Base-by-base conservation (phyloP, 257 asterid genomes). In the Scutellaria minor region DNA sequence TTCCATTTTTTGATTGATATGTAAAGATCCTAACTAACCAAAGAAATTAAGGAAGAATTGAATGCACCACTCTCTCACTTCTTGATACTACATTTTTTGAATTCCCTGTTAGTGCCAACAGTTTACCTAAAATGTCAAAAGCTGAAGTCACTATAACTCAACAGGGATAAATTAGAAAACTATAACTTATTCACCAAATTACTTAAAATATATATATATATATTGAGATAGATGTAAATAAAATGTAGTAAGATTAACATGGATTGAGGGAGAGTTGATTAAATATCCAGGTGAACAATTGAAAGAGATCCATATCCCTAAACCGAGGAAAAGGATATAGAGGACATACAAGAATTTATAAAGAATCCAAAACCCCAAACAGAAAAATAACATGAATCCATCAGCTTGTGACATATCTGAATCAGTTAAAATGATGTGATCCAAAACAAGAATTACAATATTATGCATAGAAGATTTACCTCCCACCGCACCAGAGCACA, bases 401-500 rank as follows among this genome's bases (percentile, higher is more conserved):
- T 10, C 44, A 77, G 37, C 61, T 37, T 53, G 12, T 58, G 68
- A 4, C 50, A 51, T 57, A 50, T 10, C 22, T 24, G 22, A 45
- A 22, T 9, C 20, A 50, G n/a, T 40, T 27, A 61, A 40, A 50
- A 45, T 24, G 37, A 52, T 56, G 67, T 11, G 24, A 63, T 46
- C 46, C 35, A 40, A 68, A 74, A 52, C 37, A 31, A 31, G 22
- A 53, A 61, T 44, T 41, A 72, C 24, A 66, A 51, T 48, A 37
- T 72, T 44, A 64, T n/a, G 7, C 45, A 40, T 9, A 46, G 46
- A 46, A 12, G 15, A 45, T 72, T 61, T 89, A 94, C 99, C 99
- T 95, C 97, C 99, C 99, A 92, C 58, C 95, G 89, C 53, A 95
- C 98, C 61, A 94, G 81, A 70, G 92, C 97, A 77, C 67, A 57